Conservation (phyloP, 2,329 filamentous ascomycete genomes). For the Akanthomyces lecanii region DNA sequence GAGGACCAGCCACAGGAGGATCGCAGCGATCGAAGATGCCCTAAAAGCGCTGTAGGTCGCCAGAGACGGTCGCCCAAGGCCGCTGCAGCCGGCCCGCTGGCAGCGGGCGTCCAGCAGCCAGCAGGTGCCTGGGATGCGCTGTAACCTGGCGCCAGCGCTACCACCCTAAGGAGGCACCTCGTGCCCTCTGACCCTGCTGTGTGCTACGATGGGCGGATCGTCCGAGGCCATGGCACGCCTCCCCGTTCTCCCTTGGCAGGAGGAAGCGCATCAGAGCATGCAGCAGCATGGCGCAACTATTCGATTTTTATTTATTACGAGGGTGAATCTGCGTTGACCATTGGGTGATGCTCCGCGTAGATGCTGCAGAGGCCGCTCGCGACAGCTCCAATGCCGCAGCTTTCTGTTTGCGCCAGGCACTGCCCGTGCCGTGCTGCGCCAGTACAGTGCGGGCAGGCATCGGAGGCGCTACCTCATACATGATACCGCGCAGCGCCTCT, state of each 20-base stretch:
- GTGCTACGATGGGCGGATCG: neutral
- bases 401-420: constrained; percentile 9
- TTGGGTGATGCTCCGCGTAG: neutral
- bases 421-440: neutral
- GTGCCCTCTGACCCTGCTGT: neutral
- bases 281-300: neutral
- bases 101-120: neutral
- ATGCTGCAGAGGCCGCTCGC: neutral
- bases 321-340: neutral
- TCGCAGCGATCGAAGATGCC: neutral
- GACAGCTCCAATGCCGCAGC: neutral
- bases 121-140: neutral
- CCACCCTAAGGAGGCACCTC: neutral
- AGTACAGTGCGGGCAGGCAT: constrained; percentile 3
- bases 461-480: neutral
- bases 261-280: neutral
- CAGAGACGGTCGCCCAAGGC: neutral
- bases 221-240: constrained; percentile 1
- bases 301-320: neutral
- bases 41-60: neutral
- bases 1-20: neutral
- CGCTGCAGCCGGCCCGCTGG: neutral
- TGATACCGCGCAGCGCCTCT: neutral
- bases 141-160: neutral
- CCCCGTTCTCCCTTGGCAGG: neutral